A percentile compares a stretch with the other conserved stretches of the same genome.
phyloP scores from a whole-genome alignment of 192 early-diverging fungal species.

The Podila epigama region DNA sequence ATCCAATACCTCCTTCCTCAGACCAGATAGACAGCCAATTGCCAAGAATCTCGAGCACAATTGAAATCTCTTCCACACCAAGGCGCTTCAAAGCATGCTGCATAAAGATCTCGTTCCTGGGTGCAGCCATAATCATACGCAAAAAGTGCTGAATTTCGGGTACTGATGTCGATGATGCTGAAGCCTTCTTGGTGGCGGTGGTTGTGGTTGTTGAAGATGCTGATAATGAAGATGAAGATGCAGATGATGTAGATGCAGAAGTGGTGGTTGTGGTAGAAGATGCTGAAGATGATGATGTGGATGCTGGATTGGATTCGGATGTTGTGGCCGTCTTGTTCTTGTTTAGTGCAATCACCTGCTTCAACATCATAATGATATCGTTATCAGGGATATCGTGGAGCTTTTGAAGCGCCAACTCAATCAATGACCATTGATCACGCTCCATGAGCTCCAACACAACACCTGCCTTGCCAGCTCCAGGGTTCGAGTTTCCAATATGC shows the following conservation, averaged over 20 bases:
- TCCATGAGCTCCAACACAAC: slow-evolving; percentile 49
- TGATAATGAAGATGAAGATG: slow-evolving; percentile 8
- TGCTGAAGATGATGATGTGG: neutral
- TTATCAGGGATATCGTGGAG: slow-evolving; percentile 57
- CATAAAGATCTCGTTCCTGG: slow-evolving; percentile 59
- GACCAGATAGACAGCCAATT: slow-evolving; percentile 43
- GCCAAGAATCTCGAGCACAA: slow-evolving; percentile 47
- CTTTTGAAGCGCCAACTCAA: slow-evolving; percentile 52
- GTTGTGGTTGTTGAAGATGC: neutral
- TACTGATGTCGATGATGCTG: slow-evolving; percentile 6
- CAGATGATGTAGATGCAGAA: neutral
- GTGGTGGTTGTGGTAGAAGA: neutral
- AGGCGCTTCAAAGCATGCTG: slow-evolving; percentile 58
- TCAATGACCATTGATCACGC: slow-evolving; percentile 51
- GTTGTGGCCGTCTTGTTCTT: slow-evolving; percentile 18
- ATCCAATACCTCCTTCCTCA: slow-evolving; percentile 43
- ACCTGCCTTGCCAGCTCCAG: slow-evolving; percentile 44
- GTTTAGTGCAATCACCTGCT: slow-evolving; percentile 47
- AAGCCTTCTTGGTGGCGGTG: no score
- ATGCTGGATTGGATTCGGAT: neutral
- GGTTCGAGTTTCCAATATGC: slow-evolving; percentile 42
- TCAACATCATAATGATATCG: slow-evolving; percentile 52
- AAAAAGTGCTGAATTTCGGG: slow-evolving; percentile 21
- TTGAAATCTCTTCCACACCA: slow-evolving; percentile 49
- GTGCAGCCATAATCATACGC: slow-evolving; percentile 49